Conservation (phyloP, 257 asterid genomes). For the Forsythia viridissima region DNA sequence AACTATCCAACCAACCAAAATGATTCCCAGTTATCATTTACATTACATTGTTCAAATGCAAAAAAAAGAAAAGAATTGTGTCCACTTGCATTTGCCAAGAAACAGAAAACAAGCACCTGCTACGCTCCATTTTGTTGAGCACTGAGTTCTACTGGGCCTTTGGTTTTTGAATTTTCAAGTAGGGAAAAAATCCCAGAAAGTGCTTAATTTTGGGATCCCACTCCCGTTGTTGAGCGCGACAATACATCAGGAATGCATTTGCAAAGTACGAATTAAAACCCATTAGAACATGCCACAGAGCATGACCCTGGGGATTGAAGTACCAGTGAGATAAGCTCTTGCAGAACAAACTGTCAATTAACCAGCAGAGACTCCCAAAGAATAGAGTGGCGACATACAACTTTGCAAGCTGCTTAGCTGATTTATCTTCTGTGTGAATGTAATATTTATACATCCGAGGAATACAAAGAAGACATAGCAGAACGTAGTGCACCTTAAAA, state of each 20-base stretch:
- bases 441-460: constrained; percentile 94
- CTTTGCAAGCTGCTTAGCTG: constrained; percentile 80
- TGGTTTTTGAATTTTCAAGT: constrained; percentile 75
- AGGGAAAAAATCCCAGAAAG: constrained; percentile 66
- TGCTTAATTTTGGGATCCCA: constrained; percentile 76
- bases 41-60: neutral
- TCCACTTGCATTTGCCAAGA: constrained; percentile 34
- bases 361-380: constrained; percentile 69
- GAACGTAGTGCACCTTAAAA: constrained; percentile 76
- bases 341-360: constrained; percentile 70
- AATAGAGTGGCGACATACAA: constrained; percentile 55
- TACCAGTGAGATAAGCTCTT: constrained; percentile 50
- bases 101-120: constrained; percentile 26
- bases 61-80: constrained; percentile 23
- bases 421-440: constrained; percentile 71
- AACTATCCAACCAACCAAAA: constrained; percentile 39
- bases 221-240: constrained; percentile 90
- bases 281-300: constrained; percentile 85
- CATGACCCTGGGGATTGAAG: constrained; percentile 90
- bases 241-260: constrained; percentile 81
- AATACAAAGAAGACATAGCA: constrained; percentile 88
- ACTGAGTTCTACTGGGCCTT: constrained; percentile 59
- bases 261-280: constrained; percentile 91
- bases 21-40: constrained; percentile 45
- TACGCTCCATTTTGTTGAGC: constrained; percentile 12